phyloP scores from a whole-genome alignment of 2,329 filamentous ascomycete species.

The Pseudogymnoascus sp. region DNA sequence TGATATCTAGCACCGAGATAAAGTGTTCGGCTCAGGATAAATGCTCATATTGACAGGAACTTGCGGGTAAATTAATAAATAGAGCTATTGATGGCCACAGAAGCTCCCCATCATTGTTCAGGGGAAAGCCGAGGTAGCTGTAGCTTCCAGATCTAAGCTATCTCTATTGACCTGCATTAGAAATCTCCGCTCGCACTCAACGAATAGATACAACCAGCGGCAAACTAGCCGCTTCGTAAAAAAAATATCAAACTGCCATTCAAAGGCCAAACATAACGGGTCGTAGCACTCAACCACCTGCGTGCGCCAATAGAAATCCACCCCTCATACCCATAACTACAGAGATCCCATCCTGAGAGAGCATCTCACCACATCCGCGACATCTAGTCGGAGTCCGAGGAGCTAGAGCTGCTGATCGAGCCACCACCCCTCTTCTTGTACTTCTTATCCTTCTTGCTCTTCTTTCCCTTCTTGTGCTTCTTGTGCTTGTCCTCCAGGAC shows the following conservation, averaged over 20 bases:
- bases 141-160: background rate
- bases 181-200: background rate
- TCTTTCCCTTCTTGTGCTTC: slow-evolving; percentile 29
- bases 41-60: background rate
- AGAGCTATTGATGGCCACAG: background rate
- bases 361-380: background rate
- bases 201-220: background rate
- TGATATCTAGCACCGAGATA: background rate
- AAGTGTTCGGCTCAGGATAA: background rate
- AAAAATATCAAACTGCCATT: background rate
- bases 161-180: slow-evolving; percentile 3
- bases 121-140: background rate
- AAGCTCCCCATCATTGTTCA: background rate
- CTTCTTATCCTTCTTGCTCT: slow-evolving; percentile 19
- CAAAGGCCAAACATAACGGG: background rate
- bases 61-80: background rate
- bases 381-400: slow-evolving; percentile 7
- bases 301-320: background rate
- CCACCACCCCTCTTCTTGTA: slow-evolving; percentile 11
- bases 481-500: slow-evolving; percentile 39
- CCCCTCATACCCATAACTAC: background rate
- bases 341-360: background rate
- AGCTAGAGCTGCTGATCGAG: background rate
- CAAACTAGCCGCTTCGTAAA: background rate
- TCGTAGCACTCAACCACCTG: background rate